Evolutionary conservation across 2,329 filamentous ascomycete genomes (phyloP).

Genomic region (Cordyceps pruinosa): DNA sequence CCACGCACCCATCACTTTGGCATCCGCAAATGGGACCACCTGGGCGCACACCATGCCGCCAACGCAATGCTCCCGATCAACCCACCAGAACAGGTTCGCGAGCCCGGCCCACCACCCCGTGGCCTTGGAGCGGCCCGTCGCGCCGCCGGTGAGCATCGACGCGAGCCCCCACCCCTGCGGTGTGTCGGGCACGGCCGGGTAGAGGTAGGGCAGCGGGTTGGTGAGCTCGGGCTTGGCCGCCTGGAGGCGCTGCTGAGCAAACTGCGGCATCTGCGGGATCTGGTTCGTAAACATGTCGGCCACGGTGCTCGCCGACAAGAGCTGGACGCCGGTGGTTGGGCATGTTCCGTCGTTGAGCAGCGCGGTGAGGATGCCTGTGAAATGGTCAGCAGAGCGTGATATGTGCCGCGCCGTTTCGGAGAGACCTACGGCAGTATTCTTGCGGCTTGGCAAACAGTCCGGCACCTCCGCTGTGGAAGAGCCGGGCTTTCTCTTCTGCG

Average conservation of each 20-base stretch:
- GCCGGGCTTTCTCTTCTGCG: conserved; percentile 32
- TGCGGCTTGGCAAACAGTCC: conserved; percentile 53
- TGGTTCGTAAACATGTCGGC: conserved; percentile 60
- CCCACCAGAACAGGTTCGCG: conserved; percentile 57
- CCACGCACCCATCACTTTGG: conserved; percentile 35
- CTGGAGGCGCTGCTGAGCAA: conserved; percentile 36
- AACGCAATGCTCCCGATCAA: conserved; percentile 51
- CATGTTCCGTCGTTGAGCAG: conserved; percentile 59
- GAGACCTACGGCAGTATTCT: conserved; percentile 50
- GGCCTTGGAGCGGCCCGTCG: conserved; percentile 43
- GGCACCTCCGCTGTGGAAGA: conserved; percentile 55
- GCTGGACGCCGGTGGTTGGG: conserved; percentile 44
- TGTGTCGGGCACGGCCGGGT: conserved; percentile 34
- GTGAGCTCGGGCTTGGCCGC: conserved; percentile 43
- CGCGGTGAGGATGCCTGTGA: conserved; percentile 48
- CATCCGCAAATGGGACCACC: conserved; percentile 43
- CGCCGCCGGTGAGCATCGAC: conserved; percentile 46
- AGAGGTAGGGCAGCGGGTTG: conserved; percentile 43
- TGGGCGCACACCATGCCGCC: conserved; percentile 45
- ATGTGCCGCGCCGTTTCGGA: neutral
- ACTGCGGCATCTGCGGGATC: conserved; percentile 47
- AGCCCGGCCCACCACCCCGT: conserved; percentile 54
- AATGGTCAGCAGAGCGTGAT: neutral
- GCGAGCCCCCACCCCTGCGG: conserved; percentile 60
- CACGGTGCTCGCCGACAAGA: conserved; percentile 52